A percentile compares a stretch with the other conserved stretches of the same genome.
Conservation (phyloP, 371 early-diverging fungal species). For the Thermomucor indicae-seudaticae region DNA sequence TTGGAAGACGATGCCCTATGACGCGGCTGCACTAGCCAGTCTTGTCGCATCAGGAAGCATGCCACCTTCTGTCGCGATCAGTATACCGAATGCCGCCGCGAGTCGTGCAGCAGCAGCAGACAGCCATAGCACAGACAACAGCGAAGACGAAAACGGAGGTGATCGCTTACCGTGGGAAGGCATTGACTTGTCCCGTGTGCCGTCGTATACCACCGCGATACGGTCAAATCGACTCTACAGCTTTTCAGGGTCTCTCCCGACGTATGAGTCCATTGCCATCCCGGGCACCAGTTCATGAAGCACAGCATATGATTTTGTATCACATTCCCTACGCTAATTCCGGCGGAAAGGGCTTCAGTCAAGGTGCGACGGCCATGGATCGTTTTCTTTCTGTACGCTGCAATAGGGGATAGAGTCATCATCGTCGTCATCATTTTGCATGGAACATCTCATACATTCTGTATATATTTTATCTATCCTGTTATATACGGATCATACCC, state of each 20-base stretch:
- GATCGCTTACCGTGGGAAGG: constrained; percentile 49
- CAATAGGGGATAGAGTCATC: too few relatives aligned
- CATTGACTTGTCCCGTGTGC: constrained; percentile 22
- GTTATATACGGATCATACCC: too few relatives aligned
- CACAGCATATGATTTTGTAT: too few relatives aligned
- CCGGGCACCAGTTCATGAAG: constrained; percentile 5
- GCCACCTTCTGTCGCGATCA: constrained; percentile 43
- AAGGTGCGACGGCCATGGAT: too few relatives aligned
- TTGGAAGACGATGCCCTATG: constrained; percentile 43
- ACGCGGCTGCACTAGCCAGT: constrained; percentile 23
- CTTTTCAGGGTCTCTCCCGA: constrained; percentile 32
- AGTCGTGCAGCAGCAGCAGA: constrained; percentile 68
- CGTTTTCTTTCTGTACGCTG: too few relatives aligned
- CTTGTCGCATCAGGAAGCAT: constrained; percentile 29
- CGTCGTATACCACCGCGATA: constrained; percentile 24
- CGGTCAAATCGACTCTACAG: constrained; percentile 21
- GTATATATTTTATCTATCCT: too few relatives aligned
- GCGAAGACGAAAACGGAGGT: constrained; percentile 57
- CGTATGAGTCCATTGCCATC: constrained; percentile 35
- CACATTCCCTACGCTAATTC: too few relatives aligned
- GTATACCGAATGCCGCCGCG: constrained; percentile 78
- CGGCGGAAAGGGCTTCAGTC: too few relatives aligned
- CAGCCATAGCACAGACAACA: constrained; percentile 2
- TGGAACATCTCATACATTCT: too few relatives aligned
- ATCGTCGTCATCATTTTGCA: too few relatives aligned